Evolutionary conservation across 352 stramenopile genomes (phyloP).

Genomic region (Globisporangium canariense): DNA sequence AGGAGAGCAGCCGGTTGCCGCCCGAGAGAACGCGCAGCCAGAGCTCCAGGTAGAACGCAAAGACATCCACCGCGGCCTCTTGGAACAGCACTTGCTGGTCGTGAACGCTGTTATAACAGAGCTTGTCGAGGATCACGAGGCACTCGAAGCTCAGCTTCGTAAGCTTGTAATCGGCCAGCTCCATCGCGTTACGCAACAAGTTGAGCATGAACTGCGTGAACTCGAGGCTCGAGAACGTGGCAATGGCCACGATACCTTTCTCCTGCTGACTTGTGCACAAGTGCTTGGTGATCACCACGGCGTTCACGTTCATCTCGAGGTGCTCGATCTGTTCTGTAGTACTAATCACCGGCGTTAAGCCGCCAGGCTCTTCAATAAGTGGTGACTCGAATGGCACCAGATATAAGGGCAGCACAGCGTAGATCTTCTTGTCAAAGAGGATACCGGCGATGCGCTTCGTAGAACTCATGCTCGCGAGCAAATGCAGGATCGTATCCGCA

Average conservation of each 20-base stretch:
- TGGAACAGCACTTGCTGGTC: slow-evolving; percentile 45
- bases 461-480: slow-evolving; percentile 36
- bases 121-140: slow-evolving; percentile 35
- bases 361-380: neutral
- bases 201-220: slow-evolving; percentile 34
- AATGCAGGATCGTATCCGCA: slow-evolving; percentile 33
- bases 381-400: slow-evolving; percentile 18
- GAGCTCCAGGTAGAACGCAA: slow-evolving; percentile 32
- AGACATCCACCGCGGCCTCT: slow-evolving; percentile 35
- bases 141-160: slow-evolving; percentile 29
- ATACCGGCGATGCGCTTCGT: slow-evolving; percentile 48
- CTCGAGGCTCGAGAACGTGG: slow-evolving; percentile 37
- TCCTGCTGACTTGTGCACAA: slow-evolving; percentile 37
- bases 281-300: slow-evolving; percentile 19
- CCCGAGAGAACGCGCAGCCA: slow-evolving; percentile 23
- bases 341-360: neutral
- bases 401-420: slow-evolving; percentile 38
- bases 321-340: neutral
- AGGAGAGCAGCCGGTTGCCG: neutral
- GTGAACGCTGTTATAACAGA: slow-evolving; percentile 23
- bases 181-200: slow-evolving; percentile 28
- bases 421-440: slow-evolving; percentile 57
- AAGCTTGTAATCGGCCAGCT: neutral
- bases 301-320: slow-evolving; percentile 22
- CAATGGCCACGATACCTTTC: slow-evolving; percentile 20